Evolutionary conservation across 495 filamentous ascomycete genomes (phyloP).

Genomic region (Xylaria longipes): DNA sequence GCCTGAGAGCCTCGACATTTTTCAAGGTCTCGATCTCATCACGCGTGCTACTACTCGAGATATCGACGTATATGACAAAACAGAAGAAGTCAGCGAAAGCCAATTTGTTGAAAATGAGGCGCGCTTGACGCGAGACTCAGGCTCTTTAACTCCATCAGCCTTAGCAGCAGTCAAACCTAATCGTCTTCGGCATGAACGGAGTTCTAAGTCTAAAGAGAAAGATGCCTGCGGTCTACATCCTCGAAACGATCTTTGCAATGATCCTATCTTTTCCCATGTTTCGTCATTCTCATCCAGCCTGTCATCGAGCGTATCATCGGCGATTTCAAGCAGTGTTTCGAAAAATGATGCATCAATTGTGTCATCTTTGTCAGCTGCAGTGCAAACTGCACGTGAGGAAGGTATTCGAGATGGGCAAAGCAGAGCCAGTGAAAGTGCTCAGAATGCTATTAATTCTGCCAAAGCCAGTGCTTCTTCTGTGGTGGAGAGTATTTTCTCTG

Average conservation of each 20-base stretch:
- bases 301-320: constrained; percentile 27
- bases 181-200: neutral
- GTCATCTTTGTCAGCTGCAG: constrained; percentile 13
- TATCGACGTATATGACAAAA: neutral
- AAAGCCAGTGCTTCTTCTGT: constrained; percentile 27
- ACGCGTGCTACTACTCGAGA: neutral
- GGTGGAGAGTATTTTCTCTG: constrained; percentile 19
- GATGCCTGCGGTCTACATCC: neutral
- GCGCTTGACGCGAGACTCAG: neutral
- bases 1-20: neutral
- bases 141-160: neutral
- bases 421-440: constrained; percentile 28
- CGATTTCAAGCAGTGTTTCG: constrained; percentile 20
- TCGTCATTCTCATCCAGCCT: constrained; percentile 2
- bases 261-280: neutral
- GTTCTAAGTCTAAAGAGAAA: neutral
- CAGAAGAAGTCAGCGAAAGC: neutral
- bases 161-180: neutral
- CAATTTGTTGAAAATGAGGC: neutral
- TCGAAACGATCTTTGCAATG: neutral
- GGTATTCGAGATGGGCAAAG: constrained; percentile 7
- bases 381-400: neutral
- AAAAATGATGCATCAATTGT: constrained; percentile 3
- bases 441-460: constrained; percentile 26
- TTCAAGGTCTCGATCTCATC: neutral